Percentiles rank a stretch among this genome's conserved stretches.
Evolutionary conservation across 2,329 filamentous ascomycete genomes (phyloP).

Genomic region (Trichoderma hamatum): DNA sequence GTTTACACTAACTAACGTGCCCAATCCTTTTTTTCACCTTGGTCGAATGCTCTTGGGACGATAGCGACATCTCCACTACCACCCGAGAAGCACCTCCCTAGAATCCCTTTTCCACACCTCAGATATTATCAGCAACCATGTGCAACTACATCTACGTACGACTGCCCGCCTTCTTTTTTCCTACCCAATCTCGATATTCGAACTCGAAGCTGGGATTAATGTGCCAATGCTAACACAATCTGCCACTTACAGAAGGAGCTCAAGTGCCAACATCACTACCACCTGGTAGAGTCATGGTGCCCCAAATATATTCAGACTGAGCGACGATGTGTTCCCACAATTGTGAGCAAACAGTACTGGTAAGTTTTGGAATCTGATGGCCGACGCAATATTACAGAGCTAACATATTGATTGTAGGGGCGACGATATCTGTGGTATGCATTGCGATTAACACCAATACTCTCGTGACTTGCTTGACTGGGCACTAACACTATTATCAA

Average conservation of each 20-base stretch:
- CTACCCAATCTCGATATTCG: not conserved
- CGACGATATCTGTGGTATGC: conserved; percentile 51
- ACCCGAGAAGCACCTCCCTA: not conserved
- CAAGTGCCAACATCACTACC: conserved; percentile 56
- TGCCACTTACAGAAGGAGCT: conserved; percentile 49
- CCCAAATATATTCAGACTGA: conserved; percentile 50
- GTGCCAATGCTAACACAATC: conserved; percentile 23
- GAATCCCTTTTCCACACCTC: conserved; percentile 1
- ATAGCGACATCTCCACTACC: not conserved
- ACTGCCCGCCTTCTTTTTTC: conserved; percentile 3
- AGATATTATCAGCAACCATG: conserved; percentile 40
- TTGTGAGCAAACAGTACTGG: conserved; percentile 52
- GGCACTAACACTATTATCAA: conserved; percentile 30
- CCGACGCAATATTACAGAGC: conserved; percentile 27
- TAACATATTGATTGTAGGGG: conserved; percentile 41
- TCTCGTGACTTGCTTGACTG: not conserved
- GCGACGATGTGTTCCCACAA: conserved; percentile 47
- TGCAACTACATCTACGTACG: conserved; percentile 56
- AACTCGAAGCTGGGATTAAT: not conserved
- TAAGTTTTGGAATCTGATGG: conserved; percentile 34
- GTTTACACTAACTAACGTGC: not conserved
- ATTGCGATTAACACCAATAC: not conserved
- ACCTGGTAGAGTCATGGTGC: conserved; percentile 52
- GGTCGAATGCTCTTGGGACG: not conserved
- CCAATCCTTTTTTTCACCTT: not conserved